Percentiles rank a stretch among this genome's conserved stretches.
These are phyloP conservation scores for Ceratocystis colombiana DNA, from an alignment of 2,329 filamentous ascomycete genomes.

Conservation along the genomic window DNA sequence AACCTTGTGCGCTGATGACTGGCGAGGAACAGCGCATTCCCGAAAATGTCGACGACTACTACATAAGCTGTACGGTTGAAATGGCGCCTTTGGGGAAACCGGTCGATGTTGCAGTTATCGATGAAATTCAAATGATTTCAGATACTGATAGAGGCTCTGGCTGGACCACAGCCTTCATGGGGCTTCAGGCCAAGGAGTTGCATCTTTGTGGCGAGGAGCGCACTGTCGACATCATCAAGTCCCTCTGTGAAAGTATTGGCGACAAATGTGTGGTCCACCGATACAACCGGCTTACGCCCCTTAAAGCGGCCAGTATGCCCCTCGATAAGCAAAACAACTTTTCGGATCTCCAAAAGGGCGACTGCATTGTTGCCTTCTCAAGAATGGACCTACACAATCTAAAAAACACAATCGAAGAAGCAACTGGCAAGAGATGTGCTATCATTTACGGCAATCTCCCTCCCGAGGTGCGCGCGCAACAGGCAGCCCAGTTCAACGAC, in stretches of 20 bases:
- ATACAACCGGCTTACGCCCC: slow-evolving; percentile 73
- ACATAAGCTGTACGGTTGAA: slow-evolving; percentile 86
- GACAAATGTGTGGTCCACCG: slow-evolving; percentile 72
- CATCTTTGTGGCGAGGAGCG: slow-evolving; percentile 89
- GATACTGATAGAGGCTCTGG: slow-evolving; percentile 74
- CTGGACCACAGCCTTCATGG: slow-evolving; percentile 85
- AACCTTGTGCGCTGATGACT: slow-evolving; percentile 69
- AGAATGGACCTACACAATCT: slow-evolving; percentile 70
- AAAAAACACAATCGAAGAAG: slow-evolving; percentile 64
- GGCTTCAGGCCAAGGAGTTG: slow-evolving; percentile 75
- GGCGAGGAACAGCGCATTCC: slow-evolving; percentile 78
- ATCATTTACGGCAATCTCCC: slow-evolving; percentile 88
- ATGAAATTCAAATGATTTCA: slow-evolving; percentile 97
- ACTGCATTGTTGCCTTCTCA: slow-evolving; percentile 81
- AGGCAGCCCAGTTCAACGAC: slow-evolving; percentile 89
- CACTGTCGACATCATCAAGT: slow-evolving; percentile 65
- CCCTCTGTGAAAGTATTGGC: slow-evolving; percentile 66
- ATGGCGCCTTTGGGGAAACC: slow-evolving; percentile 53
- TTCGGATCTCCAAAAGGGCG: slow-evolving; percentile 66
- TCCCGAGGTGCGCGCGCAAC: slow-evolving; percentile 82
- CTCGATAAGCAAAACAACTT: slow-evolving; percentile 49
- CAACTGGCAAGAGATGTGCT: slow-evolving; percentile 70
- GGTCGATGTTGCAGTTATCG: slow-evolving; percentile 87
- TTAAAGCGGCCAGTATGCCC: slow-evolving; percentile 55
- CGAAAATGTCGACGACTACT: slow-evolving; percentile 45